Conservation (phyloP, 805 yeast species). For the Cyberlindnera euphorbiiphila region DNA sequence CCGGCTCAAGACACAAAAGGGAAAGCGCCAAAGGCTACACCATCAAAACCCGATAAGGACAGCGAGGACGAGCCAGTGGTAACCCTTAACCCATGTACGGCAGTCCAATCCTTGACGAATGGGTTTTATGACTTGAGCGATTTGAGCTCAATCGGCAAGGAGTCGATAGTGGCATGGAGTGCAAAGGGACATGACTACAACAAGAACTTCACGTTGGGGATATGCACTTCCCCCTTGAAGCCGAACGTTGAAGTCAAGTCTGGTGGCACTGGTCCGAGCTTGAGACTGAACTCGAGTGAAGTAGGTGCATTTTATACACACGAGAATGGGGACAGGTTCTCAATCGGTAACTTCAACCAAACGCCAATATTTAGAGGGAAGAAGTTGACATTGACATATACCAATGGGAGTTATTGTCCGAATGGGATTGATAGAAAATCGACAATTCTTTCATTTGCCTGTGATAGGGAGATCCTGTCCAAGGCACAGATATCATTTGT, state of each 20-base stretch:
- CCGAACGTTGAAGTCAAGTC: constrained; percentile 26
- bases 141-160: constrained; percentile 27
- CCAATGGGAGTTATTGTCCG: constrained; percentile 61
- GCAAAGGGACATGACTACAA: constrained; percentile 70
- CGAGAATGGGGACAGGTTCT: constrained; percentile 37
- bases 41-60: constrained; percentile 2
- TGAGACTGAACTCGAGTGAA: constrained; percentile 35
- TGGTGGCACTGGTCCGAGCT: constrained; percentile 10
- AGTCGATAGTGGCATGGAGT: constrained; percentile 46
- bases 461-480: constrained; percentile 69
- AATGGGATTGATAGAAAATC: constrained; percentile 55
- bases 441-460: constrained; percentile 65
- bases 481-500: constrained; percentile 66
- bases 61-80: constrained; percentile 12
- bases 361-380: constrained; percentile 68
- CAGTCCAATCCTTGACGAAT: constrained; percentile 37
- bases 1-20: neutral
- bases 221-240: constrained; percentile 55
- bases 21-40: constrained; percentile 6
- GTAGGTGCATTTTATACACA: constrained; percentile 60
- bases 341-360: constrained; percentile 60
- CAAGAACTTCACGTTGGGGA: constrained; percentile 69
- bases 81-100: constrained; percentile 38
- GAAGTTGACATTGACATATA: constrained; percentile 65
- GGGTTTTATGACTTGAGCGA: constrained; percentile 35